These are phyloP conservation scores for Beauveria varroae DNA, from an alignment of 2,329 filamentous ascomycete genomes.

Conservation along the genomic window DNA sequence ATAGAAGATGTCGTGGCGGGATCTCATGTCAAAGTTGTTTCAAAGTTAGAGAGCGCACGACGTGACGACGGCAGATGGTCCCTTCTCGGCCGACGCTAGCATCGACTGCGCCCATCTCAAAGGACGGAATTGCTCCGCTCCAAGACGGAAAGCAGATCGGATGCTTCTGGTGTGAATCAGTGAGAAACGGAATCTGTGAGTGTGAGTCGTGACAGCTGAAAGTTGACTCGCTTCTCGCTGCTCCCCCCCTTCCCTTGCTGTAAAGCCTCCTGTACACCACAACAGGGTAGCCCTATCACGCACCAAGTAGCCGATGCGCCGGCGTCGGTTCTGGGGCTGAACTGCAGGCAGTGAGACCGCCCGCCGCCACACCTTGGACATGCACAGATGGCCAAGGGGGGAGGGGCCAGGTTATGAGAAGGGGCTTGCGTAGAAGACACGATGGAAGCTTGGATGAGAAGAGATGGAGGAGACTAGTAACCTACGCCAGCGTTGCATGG, in stretches of 20 bases:
- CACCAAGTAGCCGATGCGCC: not conserved
- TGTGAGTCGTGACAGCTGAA: not conserved
- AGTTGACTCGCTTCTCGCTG: not conserved
- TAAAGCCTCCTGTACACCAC: not conserved
- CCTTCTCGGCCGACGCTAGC: constrained; percentile 3
- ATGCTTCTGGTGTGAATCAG: not conserved
- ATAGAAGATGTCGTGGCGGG: not conserved
- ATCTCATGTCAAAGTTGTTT: not conserved
- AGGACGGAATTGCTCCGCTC: not conserved
- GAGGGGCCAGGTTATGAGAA: not conserved
- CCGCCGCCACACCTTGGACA: not conserved
- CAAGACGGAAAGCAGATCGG: not conserved
- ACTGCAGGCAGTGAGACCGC: not conserved
- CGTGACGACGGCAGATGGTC: not conserved
- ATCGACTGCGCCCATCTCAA: not conserved
- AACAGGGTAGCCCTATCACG: constrained; percentile 3
- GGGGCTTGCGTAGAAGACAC: not conserved
- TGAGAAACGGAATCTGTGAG: not conserved
- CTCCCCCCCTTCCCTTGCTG: not conserved
- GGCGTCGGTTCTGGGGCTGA: constrained; percentile 10
- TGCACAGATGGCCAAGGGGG: not conserved
- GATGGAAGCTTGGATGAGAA: not conserved
- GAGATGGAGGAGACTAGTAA: not conserved
- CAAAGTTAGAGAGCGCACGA: too few relatives aligned
- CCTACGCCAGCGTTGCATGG: not conserved